Evolutionary conservation across 441 rosid species (phyloP), one percentile per base, ranked within the genome.

Genomic region (Croton setiger): DNA sequence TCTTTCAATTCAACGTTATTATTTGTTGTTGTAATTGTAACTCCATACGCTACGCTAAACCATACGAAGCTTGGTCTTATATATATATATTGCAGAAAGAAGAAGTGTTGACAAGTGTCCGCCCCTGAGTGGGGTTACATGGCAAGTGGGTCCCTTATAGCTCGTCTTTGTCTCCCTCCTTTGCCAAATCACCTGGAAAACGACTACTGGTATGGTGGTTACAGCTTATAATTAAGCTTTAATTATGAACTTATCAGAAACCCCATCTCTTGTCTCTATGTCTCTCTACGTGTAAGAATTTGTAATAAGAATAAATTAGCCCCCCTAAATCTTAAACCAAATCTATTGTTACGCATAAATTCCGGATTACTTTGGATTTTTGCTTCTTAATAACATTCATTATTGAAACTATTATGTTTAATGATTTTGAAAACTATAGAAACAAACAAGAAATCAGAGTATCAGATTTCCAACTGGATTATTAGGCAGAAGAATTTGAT

Each of bases 121-220:
- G 70, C 31, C 17, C 7, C 49, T 64, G 67, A 66, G n/a, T 60
- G 69, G 69, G 82, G 33, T 12, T 54, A 63, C 70, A 63, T 60
- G 69, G 67, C 71, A 17, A 15, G 4, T 20, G 12, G 86, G 81
- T 39, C 78, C 84, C 78, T 51, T 48, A 17, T 55, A 65, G 68
- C 67, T 65, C 71, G 72, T 79, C 54, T 80, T 69, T 77, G 83
- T 84, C 81, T 66, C 82, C 75, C 33, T 69, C 79, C 63, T 31
- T 66, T 69, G 75, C 76, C 77, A 74, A 62, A 74, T 82, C 83
- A 75, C 81, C 80, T 65, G 69, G 79, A 72, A 68, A 80, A 60
- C 9, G 82, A 75, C 76, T 2, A 27, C 31, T 66, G 70, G 36
- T 64, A 33, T 66, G 70, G 36, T 64, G 21, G 31, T 21, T 14